A percentile compares a stretch with the other conserved stretches of the same genome.
Conservation (phyloP, 768 basidiomycete genomes). For the Guyanaporus albipodus region DNA sequence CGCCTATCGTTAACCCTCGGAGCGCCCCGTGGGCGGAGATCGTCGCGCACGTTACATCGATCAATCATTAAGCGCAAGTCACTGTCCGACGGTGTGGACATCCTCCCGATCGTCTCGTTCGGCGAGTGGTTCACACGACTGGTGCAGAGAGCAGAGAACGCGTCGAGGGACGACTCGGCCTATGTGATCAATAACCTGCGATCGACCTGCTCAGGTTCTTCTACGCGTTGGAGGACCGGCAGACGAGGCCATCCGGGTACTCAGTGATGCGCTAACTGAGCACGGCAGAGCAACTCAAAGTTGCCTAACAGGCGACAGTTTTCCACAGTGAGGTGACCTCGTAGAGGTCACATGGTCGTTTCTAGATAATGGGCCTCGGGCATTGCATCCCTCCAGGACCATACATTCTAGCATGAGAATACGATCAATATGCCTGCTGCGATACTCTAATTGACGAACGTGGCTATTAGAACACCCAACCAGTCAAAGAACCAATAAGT, state of each 20-base stretch:
- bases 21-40: constrained; percentile 32
- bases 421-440: too few species aligned
- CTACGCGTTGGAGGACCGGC: constrained; percentile 18
- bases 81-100: neutral
- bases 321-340: too few species aligned
- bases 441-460: too few species aligned
- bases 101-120: constrained; percentile 33
- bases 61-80: constrained; percentile 12
- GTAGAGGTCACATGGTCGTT: too few species aligned
- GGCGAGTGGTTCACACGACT: constrained; percentile 33
- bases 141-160: constrained; percentile 15
- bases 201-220: constrained; percentile 35
- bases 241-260: constrained; percentile 14
- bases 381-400: too few species aligned
- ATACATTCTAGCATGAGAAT: too few species aligned
- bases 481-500: too few species aligned
- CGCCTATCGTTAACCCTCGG: constrained; percentile 35
- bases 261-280: too few species aligned
- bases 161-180: constrained; percentile 25
- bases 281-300: too few species aligned
- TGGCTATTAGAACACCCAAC: too few species aligned
- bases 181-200: constrained; percentile 26
- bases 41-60: constrained; percentile 25
- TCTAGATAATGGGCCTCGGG: too few species aligned
- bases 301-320: too few species aligned